Base-by-base conservation (phyloP, 1,284 basidiomycete species). In the Ceratobasidium sp. region DNA sequence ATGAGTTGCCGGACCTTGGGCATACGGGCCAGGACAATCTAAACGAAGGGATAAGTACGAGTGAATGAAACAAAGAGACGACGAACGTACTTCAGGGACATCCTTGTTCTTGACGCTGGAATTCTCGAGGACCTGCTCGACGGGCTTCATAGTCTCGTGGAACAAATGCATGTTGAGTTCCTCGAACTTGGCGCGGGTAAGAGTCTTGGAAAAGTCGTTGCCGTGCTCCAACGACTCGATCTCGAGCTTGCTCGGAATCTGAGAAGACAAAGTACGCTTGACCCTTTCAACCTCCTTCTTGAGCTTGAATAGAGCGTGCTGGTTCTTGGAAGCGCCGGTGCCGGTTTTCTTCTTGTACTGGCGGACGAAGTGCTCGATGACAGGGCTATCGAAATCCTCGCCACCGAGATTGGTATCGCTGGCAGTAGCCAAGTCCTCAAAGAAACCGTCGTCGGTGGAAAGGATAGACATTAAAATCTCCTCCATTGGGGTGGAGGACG, bases 361-460 rank as follows among this genome's bases (percentile, higher is more conserved):
- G 89, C 97, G 97, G 89, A 92, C 90, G 84, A 98, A 90, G 89
- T 96, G 92, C 80, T 97, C 94, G 82, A 97, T 96, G 80, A 97
- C 91, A 77, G 95, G 93, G 90, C 98, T 97, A 87, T 99, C 97
- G 85, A 99, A 99, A 88, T 99, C 97, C 88, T 99, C 97, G 87
- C 97, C 97, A 90, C 97, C 97, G 80, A 99, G 93, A 86, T 98
- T 97, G 80, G 97, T 99, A 88, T 99, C 97, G 90, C 97, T 97
- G 79, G 97, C 96, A 79, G 97, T 99, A 75, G 97, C 96, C 82
- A 98, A 88, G 78, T 99, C 97, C 87, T 98, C 97, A 83, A 99
- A 99, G 85, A 99, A 96, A 84, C 97, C 97, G 82, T 97, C 96
- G 84, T 98, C 96, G 86, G 98, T 98, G 70, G 96, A 96, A 50